Percentiles rank a stretch among this genome's conserved stretches.
These are phyloP conservation scores for Huntiella savannae DNA, from an alignment of 2,329 filamentous ascomycete genomes.

Conservation along the genomic window DNA sequence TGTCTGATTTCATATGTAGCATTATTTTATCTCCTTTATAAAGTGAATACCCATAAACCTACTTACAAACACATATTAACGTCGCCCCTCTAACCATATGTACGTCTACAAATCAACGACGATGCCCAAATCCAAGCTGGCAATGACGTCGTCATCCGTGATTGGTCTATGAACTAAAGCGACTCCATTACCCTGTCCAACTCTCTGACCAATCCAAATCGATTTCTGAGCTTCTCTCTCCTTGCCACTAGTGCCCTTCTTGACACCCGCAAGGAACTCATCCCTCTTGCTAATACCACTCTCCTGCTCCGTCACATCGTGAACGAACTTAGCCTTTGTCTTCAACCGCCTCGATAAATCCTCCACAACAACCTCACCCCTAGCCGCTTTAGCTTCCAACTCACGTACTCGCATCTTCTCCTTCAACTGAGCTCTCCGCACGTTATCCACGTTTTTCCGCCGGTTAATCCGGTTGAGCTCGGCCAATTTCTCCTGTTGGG, in stretches of 20 bases:
- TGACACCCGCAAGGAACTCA: background rate
- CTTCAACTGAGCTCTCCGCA: constrained; percentile 75
- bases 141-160: constrained; percentile 86
- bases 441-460: constrained; percentile 64
- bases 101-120: constrained; percentile 44
- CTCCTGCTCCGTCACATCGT: constrained; percentile 34
- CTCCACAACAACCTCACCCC: constrained; percentile 41
- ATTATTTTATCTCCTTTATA: too few relatives aligned
- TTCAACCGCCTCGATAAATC: constrained; percentile 43
- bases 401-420: constrained; percentile 49
- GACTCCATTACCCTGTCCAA: constrained; percentile 8
- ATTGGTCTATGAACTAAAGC: constrained; percentile 57
- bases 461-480: constrained; percentile 73
- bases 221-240: constrained; percentile 22
- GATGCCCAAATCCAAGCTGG: constrained; percentile 71
- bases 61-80: too few relatives aligned
- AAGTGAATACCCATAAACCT: too few relatives aligned
- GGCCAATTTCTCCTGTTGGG: constrained; percentile 66
- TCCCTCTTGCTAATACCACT: background rate
- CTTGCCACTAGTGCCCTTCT: background rate
- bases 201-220: constrained; percentile 11
- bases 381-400: constrained; percentile 39
- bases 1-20: too few relatives aligned
- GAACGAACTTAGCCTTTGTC: constrained; percentile 48
- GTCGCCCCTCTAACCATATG: too few relatives aligned